Evolutionary conservation across 192 early-diverging fungal genomes (phyloP), one percentile per base, ranked within the genome.

Genomic region (Coemansia sp.): DNA sequence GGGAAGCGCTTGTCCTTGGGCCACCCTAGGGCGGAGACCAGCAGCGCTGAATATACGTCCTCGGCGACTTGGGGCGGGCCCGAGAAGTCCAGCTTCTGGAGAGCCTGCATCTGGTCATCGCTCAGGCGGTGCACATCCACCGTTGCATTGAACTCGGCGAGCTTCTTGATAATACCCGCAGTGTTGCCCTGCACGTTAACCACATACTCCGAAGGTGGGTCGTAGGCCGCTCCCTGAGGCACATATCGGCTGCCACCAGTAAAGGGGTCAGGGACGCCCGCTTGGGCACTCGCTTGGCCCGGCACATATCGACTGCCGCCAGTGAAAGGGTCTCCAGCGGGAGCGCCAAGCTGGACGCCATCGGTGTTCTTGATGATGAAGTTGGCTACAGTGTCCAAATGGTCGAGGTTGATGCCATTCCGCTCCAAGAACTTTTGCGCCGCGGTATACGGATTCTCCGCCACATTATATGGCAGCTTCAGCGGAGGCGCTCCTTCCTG

Each of bases 401-500:
- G 95, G 8, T 83, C 89, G 75, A 92, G 90, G 18, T 88, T 70
- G 1, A 99, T 83, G 56, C 94, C 88, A 62, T 99, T 76, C 25
- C 82, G 73, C 68, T 85, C 77, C 31, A 99, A 85, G 66, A 99
- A 99, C 25, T 87, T 75, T 73, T 98, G 95, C 6, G 98, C 98
- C 1, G 94, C 93, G 41, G 82, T 67, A 77, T 92, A 99, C 1
- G 95, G 94, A 77, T 99, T 98, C 55, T 97, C 95, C 0, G 87
- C 83, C 0, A 85, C 83, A 77, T 99, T 98, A 77, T 91, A 99
- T 28, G 96, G 98, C 12, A 99, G 84, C 72, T 98, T 96, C 7
- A 98, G 76, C 14, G 89, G 86, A 26, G 91, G 91, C 1, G 72
- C 78, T 9, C 90, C 93, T 31, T 91, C 92, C 31, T 89, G 88